Conservation (phyloP, 345 rosid genomes). For the Clarkia xantiana region DNA sequence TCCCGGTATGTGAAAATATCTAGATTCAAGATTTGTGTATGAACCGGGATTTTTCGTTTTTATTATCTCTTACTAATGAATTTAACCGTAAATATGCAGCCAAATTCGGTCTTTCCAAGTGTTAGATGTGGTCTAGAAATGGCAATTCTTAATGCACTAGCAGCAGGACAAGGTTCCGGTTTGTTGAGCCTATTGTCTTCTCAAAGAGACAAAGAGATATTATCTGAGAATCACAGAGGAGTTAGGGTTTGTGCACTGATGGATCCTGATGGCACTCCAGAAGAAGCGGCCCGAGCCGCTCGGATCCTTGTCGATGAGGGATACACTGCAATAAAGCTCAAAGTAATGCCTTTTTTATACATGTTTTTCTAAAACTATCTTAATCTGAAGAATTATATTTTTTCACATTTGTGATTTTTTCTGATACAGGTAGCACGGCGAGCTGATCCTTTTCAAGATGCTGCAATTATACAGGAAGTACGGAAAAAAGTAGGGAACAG, state of each 20-base stretch:
- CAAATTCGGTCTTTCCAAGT: conserved; percentile 65
- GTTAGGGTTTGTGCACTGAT: conserved; percentile 74
- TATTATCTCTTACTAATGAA: conserved; percentile 1
- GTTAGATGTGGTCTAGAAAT: conserved; percentile 93
- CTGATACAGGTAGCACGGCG: conserved; percentile 67
- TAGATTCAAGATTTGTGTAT: background rate
- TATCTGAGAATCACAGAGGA: conserved; percentile 20
- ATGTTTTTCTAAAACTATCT: background rate
- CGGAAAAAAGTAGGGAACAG: conserved; percentile 52
- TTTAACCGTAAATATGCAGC: conserved; percentile 25
- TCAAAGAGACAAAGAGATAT: conserved; percentile 18
- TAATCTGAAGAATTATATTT: conserved; percentile 1
- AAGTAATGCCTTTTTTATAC: conserved; percentile 26
- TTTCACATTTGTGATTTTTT: background rate
- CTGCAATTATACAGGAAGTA: conserved; percentile 63
- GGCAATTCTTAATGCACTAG: conserved; percentile 72
- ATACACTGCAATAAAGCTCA: conserved; percentile 69
- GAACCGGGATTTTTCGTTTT: background rate
- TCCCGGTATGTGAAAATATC: conserved; percentile 33
- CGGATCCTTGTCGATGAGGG: conserved; percentile 60
- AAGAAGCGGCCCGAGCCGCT: conserved; percentile 60
- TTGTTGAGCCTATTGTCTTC: conserved; percentile 35
- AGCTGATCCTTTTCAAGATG: conserved; percentile 57
- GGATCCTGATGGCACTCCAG: conserved; percentile 63
- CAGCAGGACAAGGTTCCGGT: conserved; percentile 41